These are phyloP conservation scores for Ambispora gerdemannii DNA, from an alignment of 192 early-diverging fungal genomes.

Conservation along the genomic window DNA sequence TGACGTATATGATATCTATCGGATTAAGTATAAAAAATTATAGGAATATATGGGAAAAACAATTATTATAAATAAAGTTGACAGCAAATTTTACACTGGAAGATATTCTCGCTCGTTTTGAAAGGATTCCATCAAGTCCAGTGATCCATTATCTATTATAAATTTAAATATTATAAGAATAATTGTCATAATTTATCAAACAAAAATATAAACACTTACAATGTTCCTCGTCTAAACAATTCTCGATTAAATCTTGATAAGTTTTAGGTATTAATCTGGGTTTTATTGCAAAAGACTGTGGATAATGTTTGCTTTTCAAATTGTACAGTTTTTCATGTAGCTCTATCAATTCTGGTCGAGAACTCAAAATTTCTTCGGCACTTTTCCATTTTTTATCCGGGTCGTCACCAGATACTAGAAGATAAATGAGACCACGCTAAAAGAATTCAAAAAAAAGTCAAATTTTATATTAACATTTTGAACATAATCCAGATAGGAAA, in stretches of 20 bases:
- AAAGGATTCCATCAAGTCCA: conserved; percentile 20
- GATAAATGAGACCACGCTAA: neutral
- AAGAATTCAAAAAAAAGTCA: neutral
- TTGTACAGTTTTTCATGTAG: conserved; percentile 15
- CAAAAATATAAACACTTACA: conserved; percentile 3
- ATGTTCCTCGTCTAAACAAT: conserved; percentile 27
- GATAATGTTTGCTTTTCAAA: neutral
- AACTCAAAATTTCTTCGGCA: conserved; percentile 15
- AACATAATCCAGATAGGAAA: neutral
- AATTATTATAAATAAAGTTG: too few relatives aligned
- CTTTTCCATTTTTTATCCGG: neutral
- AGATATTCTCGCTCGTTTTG: conserved; percentile 13
- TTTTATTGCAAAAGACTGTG: neutral
- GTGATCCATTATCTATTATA: conserved; percentile 6
- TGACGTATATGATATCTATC: conserved; percentile 10
- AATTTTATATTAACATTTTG: neutral
- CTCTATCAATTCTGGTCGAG: conserved; percentile 8
- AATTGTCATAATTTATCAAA: neutral
- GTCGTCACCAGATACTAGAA: neutral
- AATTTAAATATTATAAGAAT: neutral
- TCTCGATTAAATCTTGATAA: conserved; percentile 19
- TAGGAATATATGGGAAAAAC: neutral
- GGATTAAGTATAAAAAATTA: neutral
- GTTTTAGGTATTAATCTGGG: neutral
- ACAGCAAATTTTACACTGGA: conserved; percentile 1